These are phyloP conservation scores for Hypholoma fasciculare DNA, from an alignment of 768 basidiomycete genomes.

Conservation along the genomic window DNA sequence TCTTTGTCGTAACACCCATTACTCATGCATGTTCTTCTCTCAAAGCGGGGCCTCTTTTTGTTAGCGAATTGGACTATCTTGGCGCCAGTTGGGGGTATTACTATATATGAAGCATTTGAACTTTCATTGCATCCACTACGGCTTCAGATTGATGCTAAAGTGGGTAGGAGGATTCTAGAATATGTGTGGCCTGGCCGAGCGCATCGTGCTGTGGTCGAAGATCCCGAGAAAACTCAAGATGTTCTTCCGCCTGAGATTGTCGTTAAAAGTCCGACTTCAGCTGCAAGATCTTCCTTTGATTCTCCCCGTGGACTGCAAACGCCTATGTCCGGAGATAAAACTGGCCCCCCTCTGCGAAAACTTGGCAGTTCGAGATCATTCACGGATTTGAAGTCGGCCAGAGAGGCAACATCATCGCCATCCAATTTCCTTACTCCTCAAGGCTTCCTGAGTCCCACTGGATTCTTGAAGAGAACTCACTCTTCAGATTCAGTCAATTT, in stretches of 20 bases:
- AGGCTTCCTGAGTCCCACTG: conserved; percentile 22
- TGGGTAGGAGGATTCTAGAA: conserved; percentile 82
- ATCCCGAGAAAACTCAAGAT: conserved; percentile 16
- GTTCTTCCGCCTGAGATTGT: conserved; percentile 17
- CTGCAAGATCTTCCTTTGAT: conserved; percentile 49
- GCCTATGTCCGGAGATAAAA: conserved; percentile 12
- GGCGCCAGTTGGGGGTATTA: conserved; percentile 92
- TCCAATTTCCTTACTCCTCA: conserved; percentile 27
- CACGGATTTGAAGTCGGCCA: conserved; percentile 59
- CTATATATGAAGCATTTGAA: conserved; percentile 82
- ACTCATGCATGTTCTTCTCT: conserved; percentile 3
- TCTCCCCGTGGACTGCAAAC: conserved; percentile 40
- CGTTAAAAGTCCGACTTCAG: conserved; percentile 22
- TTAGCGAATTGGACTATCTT: conserved; percentile 79
- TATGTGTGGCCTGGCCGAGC: conserved; percentile 81
- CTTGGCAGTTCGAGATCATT: conserved; percentile 68
- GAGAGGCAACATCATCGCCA: conserved; percentile 28
- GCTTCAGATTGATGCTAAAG: conserved; percentile 80
- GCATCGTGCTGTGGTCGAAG: conserved; percentile 24
- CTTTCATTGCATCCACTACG: conserved; percentile 84
- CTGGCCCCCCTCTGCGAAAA: conserved; percentile 46
- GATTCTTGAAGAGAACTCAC: conserved; percentile 22
- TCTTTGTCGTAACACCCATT: neutral
- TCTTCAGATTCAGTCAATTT: conserved; percentile 24
- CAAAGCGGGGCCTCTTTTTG: conserved; percentile 70